A percentile compares a stretch with the other conserved stretches of the same genome.
Evolutionary conservation across 169 alveolate species (phyloP).

Genomic region (Toxoplasma gondii): DNA sequence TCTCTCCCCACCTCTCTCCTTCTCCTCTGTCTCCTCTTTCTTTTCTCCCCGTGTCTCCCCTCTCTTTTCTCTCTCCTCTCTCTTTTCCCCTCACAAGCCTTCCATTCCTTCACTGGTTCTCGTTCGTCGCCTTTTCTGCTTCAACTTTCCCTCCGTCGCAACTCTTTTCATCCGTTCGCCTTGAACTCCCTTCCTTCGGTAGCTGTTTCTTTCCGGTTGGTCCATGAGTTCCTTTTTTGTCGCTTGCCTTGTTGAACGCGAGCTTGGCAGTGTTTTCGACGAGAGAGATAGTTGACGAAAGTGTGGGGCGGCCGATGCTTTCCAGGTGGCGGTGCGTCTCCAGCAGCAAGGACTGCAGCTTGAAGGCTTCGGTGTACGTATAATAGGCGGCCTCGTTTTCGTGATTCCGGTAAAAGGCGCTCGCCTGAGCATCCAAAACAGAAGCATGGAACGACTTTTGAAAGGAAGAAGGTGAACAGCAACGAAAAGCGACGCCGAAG

Average conservation of each 20-base stretch:
- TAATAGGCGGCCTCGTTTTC: constrained; percentile 56
- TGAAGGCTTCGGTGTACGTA: constrained; percentile 61
- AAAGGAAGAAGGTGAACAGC: not conserved
- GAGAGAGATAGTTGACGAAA: constrained; percentile 46
- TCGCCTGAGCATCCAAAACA: constrained; percentile 31
- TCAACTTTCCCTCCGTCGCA: too few species aligned
- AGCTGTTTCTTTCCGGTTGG: too few species aligned
- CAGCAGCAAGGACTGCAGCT: constrained; percentile 56
- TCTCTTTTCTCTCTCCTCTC: too few species aligned
- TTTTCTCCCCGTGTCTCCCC: too few species aligned
- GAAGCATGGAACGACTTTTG: not conserved
- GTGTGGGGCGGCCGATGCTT: constrained; percentile 39
- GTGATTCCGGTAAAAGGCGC: constrained; percentile 57
- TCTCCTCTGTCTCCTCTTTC: too few species aligned
- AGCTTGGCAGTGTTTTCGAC: constrained; percentile 67
- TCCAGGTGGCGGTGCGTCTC: constrained; percentile 60
- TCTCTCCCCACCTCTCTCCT: too few species aligned
- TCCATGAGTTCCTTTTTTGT: too few species aligned
- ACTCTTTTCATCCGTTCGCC: too few species aligned
- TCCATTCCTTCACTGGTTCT: too few species aligned
- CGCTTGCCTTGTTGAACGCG: constrained; percentile 57
- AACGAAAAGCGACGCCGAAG: not conserved
- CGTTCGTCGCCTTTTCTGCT: too few species aligned
- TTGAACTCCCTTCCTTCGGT: too few species aligned
- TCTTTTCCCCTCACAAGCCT: too few species aligned